Percentiles rank a stretch among this genome's conserved stretches.
phyloP scores from a whole-genome alignment of 2,329 filamentous ascomycete genomes.

The Chaetomium sp. region DNA sequence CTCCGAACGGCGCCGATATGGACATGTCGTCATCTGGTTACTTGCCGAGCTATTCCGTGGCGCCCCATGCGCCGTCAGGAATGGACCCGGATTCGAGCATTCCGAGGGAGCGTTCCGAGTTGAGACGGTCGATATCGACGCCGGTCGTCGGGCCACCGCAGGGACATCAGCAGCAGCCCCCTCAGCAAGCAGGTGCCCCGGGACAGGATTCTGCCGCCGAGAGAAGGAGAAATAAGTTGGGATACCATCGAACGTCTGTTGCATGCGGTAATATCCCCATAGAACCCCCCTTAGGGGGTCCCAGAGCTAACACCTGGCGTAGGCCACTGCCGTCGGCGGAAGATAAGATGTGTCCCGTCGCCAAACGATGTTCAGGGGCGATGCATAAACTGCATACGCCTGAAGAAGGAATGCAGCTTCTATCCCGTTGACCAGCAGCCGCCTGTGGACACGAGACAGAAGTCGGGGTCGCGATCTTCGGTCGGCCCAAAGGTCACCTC shows the following conservation, averaged over 20 bases:
- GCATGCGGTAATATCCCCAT: slow-evolving; percentile 76
- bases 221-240: slow-evolving; percentile 80
- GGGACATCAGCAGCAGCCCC: slow-evolving; percentile 36
- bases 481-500: slow-evolving; percentile 47
- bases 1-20: slow-evolving; percentile 47
- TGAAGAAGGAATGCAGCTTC: slow-evolving; percentile 95
- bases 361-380: slow-evolving; percentile 72
- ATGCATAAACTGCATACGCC: slow-evolving; percentile 88
- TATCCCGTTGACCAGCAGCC: slow-evolving; percentile 81
- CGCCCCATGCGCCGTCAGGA: slow-evolving; percentile 40
- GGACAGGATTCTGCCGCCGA: slow-evolving; percentile 48
- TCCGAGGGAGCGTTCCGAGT: slow-evolving; percentile 43
- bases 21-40: slow-evolving; percentile 46
- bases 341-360: slow-evolving; percentile 86
- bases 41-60: slow-evolving; percentile 38
- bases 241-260: slow-evolving; percentile 92
- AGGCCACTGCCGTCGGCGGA: slow-evolving; percentile 91
- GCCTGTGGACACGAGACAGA: slow-evolving; percentile 49
- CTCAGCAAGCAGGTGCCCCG: slow-evolving; percentile 36
- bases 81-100: slow-evolving; percentile 40
- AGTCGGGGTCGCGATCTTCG: slow-evolving; percentile 45
- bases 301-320: slow-evolving; percentile 25
- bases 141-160: slow-evolving; percentile 50
- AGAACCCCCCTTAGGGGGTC: slow-evolving; percentile 7
- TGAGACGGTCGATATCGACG: slow-evolving; percentile 55